Conservation (phyloP, 805 yeast genomes). For the Metschnikowia lachancei region DNA sequence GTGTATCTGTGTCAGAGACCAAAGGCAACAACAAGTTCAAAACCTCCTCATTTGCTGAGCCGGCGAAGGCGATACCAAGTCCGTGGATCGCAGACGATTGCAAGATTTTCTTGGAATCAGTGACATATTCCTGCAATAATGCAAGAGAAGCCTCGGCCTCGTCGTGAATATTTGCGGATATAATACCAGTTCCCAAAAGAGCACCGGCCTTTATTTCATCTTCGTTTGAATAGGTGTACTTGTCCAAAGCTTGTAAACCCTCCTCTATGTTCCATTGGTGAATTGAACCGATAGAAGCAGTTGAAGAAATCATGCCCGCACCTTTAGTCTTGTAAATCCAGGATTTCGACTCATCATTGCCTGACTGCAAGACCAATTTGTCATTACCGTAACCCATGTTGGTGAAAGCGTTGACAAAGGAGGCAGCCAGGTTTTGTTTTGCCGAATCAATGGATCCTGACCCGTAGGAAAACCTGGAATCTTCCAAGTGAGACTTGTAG, state of each 20-base stretch:
- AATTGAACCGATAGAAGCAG: slow-evolving; percentile 87
- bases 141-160: slow-evolving; percentile 92
- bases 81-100: slow-evolving; percentile 86
- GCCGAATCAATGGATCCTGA: slow-evolving; percentile 72
- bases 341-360: slow-evolving; percentile 64
- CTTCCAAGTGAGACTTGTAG: slow-evolving; percentile 86
- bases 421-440: slow-evolving; percentile 88
- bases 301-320: slow-evolving; percentile 84
- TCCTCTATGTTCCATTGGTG: slow-evolving; percentile 88
- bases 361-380: slow-evolving; percentile 57
- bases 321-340: slow-evolving; percentile 95
- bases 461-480: slow-evolving; percentile 55
- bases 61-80: slow-evolving; percentile 91
- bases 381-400: slow-evolving; percentile 91
- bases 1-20: slow-evolving; percentile 68
- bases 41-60: slow-evolving; percentile 84
- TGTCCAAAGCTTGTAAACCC: slow-evolving; percentile 87
- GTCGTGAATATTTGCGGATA: slow-evolving; percentile 90
- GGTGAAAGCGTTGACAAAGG: slow-evolving; percentile 89
- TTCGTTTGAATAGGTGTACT: slow-evolving; percentile 80
- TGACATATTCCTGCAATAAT: slow-evolving; percentile 77
- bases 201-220: slow-evolving; percentile 95
- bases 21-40: slow-evolving; percentile 74
- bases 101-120: slow-evolving; percentile 58
- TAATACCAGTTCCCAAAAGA: slow-evolving; percentile 88